Percentiles rank a stretch among this genome's conserved stretches.
These are phyloP conservation scores for Phytopythium vexans DNA, from an alignment of 352 stramenopile species.

Conservation along the genomic window DNA sequence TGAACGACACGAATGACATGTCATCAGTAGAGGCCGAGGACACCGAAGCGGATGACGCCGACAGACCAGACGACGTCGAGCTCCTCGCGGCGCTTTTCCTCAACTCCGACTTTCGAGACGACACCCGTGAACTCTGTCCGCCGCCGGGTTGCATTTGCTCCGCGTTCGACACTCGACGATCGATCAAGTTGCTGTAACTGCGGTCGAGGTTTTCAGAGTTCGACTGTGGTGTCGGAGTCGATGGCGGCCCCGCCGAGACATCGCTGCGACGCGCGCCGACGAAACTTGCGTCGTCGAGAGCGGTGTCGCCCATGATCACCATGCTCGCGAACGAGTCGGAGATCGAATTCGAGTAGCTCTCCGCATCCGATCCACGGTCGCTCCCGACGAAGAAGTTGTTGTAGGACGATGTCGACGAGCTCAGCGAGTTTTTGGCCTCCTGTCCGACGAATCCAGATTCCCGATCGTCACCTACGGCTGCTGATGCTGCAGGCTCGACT, in stretches of 20 bases:
- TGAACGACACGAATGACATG: slow-evolving; percentile 28
- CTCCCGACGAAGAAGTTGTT: slow-evolving; percentile 33
- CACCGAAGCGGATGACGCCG: slow-evolving; percentile 13
- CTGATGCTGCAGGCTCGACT: no score
- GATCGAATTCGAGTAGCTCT: slow-evolving; percentile 19
- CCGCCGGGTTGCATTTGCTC: neutral
- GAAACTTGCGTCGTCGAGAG: slow-evolving; percentile 10
- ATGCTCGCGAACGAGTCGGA: slow-evolving; percentile 28
- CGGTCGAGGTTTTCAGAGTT: slow-evolving; percentile 11
- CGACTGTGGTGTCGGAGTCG: neutral
- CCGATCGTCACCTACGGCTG: no score
- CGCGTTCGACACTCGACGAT: slow-evolving; percentile 6
- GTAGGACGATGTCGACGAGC: slow-evolving; percentile 5
- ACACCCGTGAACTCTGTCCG: slow-evolving; percentile 1
- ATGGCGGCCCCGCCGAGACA: neutral
- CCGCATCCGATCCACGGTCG: slow-evolving; percentile 7
- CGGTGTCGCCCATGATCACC: slow-evolving; percentile 24
- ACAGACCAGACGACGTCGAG: slow-evolving; percentile 10
- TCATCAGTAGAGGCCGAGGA: slow-evolving; percentile 18
- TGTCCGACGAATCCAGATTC: no score
- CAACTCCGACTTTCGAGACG: neutral
- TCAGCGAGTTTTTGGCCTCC: slow-evolving; percentile 1
- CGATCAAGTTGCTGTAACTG: slow-evolving; percentile 22
- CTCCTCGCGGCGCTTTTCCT: neutral
- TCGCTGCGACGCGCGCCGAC: slow-evolving; percentile 6